Conservation (phyloP, 108 stramenopile genomes). For the Pseudonitzschia delicatissima region DNA sequence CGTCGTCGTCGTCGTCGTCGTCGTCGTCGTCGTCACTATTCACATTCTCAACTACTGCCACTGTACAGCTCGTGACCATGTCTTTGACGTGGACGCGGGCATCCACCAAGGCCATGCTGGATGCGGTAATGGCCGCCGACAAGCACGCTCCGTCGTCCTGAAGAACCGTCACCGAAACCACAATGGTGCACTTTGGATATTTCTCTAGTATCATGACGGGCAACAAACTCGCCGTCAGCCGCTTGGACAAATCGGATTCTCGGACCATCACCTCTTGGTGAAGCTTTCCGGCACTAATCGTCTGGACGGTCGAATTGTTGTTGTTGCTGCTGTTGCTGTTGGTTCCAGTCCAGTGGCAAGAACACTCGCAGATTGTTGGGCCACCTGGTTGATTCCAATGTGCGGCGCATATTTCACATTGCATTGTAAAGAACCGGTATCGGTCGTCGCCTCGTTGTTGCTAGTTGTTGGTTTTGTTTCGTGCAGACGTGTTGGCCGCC, state of each 20-base stretch:
- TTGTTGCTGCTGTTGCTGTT: background rate
- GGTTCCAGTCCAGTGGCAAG: constrained; percentile 27
- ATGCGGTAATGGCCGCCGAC: constrained; percentile 60
- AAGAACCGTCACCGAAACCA: constrained; percentile 62
- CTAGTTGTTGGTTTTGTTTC: constrained; percentile 18
- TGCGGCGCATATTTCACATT: constrained; percentile 62
- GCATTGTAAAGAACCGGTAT: constrained; percentile 35
- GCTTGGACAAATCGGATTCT: constrained; percentile 54
- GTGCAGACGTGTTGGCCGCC: no score
- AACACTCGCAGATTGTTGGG: constrained; percentile 28
- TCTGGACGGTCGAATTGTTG: background rate
- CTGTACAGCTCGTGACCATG: constrained; percentile 59
- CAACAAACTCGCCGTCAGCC: constrained; percentile 48
- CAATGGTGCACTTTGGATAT: constrained; percentile 55
- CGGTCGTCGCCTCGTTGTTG: constrained; percentile 13
- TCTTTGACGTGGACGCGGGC: constrained; percentile 66
- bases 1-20: constrained; percentile 11
- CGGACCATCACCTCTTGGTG: constrained; percentile 25
- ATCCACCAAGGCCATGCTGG: constrained; percentile 71
- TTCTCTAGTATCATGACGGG: constrained; percentile 43
- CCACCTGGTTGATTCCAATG: constrained; percentile 44
- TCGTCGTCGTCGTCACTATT: background rate
- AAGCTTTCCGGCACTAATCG: constrained; percentile 33
- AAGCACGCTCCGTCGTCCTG: constrained; percentile 81
- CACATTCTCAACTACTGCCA: constrained; percentile 37